These are phyloP conservation scores for Desmodesmus armatus DNA, from an alignment of 139 green algal genomes.

Conservation along the genomic window DNA sequence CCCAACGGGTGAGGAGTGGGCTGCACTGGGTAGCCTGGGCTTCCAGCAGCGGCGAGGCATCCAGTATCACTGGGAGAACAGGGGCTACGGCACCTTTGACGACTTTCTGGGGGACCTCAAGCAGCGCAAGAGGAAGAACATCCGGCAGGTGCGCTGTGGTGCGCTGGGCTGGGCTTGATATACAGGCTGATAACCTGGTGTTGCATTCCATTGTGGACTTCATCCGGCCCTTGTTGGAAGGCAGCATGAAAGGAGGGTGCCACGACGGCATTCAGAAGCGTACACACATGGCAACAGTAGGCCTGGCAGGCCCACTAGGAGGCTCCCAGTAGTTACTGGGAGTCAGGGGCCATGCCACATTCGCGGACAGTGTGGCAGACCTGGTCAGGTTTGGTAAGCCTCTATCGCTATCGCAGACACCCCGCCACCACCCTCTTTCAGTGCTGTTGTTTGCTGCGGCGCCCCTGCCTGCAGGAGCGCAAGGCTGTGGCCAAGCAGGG, in stretches of 20 bases:
- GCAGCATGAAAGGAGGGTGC: too few relatives aligned
- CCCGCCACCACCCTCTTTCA: too few relatives aligned
- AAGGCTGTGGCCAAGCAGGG: constrained; percentile 76
- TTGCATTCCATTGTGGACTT: too few relatives aligned
- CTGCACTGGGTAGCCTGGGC: constrained; percentile 65
- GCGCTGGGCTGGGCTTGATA: not conserved
- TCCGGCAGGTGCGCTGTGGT: constrained; percentile 89
- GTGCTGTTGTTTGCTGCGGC: not conserved
- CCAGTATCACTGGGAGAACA: constrained; percentile 67
- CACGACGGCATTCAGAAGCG: too few relatives aligned
- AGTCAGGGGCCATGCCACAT: too few relatives aligned
- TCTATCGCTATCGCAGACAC: too few relatives aligned
- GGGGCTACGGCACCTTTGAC: constrained; percentile 81
- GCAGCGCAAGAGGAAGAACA: constrained; percentile 90
- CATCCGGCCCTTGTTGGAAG: too few relatives aligned
- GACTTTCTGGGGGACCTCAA: constrained; percentile 87
- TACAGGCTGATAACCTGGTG: not conserved
- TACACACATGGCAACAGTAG: too few relatives aligned
- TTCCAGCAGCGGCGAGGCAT: constrained; percentile 74
- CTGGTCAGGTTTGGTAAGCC: too few relatives aligned
- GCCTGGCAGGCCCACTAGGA: too few relatives aligned
- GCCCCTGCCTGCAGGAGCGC: constrained; percentile 73
- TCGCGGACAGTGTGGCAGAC: too few relatives aligned
- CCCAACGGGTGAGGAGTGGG: constrained; percentile 75
- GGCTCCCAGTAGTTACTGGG: too few relatives aligned